phyloP scores from a whole-genome alignment of 1,284 basidiomycete genomes.

The Leucoagaricus sp. region DNA sequence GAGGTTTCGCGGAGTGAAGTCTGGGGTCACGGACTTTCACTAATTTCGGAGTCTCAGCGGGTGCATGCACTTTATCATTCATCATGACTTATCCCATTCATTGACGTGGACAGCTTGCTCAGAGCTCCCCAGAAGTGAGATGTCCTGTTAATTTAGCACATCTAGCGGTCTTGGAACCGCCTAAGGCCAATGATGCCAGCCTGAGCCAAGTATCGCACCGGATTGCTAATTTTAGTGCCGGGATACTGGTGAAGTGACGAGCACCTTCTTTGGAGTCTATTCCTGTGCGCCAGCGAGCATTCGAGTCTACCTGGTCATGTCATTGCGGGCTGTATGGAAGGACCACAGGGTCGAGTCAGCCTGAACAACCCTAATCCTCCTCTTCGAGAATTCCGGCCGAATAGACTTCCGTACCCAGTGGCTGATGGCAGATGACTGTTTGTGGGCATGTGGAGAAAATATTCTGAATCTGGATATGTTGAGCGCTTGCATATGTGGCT shows the following conservation, averaged over 20 bases:
- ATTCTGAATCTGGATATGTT: background rate
- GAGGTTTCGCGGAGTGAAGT: background rate
- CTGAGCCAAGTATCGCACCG: background rate
- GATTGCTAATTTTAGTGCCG: background rate
- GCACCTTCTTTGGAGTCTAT: background rate
- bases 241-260: background rate
- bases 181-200: background rate
- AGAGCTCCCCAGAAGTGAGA: background rate
- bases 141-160: background rate
- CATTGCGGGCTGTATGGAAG: background rate
- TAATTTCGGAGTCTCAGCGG: background rate
- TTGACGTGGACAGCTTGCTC: conserved; percentile 11
- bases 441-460: background rate
- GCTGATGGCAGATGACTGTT: background rate
- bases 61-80: background rate
- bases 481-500: background rate
- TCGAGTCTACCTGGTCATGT: background rate
- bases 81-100: background rate
- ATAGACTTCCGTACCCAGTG: background rate
- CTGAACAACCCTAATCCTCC: background rate
- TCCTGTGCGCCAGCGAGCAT: background rate
- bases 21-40: background rate
- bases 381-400: no score
- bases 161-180: background rate
- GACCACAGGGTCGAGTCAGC: background rate